A percentile compares a stretch with the other conserved stretches of the same genome.
phyloP scores from a whole-genome alignment of 768 basidiomycete species.

The Boletales sp. region DNA sequence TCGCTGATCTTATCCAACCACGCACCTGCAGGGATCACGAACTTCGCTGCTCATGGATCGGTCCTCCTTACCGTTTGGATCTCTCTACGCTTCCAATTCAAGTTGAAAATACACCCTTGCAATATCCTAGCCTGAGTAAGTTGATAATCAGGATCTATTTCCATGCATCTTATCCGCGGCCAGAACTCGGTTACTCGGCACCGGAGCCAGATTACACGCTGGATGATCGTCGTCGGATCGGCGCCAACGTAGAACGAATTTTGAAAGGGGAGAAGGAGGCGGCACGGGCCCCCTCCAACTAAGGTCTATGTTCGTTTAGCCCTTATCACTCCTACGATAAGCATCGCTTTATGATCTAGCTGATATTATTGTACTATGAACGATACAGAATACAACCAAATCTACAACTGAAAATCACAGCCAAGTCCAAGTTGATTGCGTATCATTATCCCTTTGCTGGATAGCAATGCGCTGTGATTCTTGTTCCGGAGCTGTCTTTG shows the following conservation, averaged over 20 bases:
- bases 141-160: not conserved
- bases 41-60: conserved; percentile 69
- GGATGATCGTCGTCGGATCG: conserved; percentile 53
- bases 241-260: conserved; percentile 56
- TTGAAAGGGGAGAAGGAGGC: conserved; percentile 54
- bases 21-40: conserved; percentile 57
- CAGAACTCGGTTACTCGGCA: conserved; percentile 59
- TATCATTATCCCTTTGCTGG: no score
- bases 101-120: conserved; percentile 54
- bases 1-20: not conserved
- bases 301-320: not conserved
- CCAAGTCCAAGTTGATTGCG: no score
- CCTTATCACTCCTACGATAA: no score
- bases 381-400: no score
- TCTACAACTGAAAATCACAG: no score
- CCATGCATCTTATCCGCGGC: no score
- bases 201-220: conserved; percentile 44
- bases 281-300: conserved; percentile 51
- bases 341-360: no score
- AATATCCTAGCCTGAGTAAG: conserved; percentile 65
- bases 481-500: no score
- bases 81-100: conserved; percentile 51
- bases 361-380: no score
- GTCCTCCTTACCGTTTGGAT: conserved; percentile 65
- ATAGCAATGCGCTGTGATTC: no score